phyloP scores from a whole-genome alignment of 2,329 filamentous ascomycete genomes.

The Neonectria magnoliae region DNA sequence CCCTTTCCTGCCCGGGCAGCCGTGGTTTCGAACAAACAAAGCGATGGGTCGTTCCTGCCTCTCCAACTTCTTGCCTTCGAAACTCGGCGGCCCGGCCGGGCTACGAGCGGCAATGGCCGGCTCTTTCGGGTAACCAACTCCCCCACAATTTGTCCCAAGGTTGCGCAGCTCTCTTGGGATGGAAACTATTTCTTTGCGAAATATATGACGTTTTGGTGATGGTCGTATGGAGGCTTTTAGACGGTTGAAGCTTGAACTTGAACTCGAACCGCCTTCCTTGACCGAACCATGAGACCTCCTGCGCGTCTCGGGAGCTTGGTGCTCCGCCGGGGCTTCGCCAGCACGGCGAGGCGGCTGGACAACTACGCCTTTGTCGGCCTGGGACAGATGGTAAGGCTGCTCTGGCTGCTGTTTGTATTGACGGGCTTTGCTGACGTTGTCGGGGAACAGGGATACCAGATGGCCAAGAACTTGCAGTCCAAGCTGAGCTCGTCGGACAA shows the following conservation, averaged over 20 bases:
- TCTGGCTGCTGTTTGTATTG: not conserved
- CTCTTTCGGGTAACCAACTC: slow-evolving; percentile 43
- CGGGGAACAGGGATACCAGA: slow-evolving; percentile 64
- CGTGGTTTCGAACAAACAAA: too few species aligned
- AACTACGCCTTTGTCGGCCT: slow-evolving; percentile 69
- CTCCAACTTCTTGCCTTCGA: not conserved
- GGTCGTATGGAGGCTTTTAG: not conserved
- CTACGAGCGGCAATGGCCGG: slow-evolving; percentile 51
- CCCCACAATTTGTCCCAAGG: slow-evolving; percentile 24
- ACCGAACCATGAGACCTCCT: slow-evolving; percentile 33
- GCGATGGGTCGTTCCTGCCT: not conserved
- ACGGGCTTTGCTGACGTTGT: slow-evolving; percentile 19
- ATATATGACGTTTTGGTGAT: not conserved
- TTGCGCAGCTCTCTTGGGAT: not conserved
- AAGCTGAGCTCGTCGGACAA: slow-evolving; percentile 63
- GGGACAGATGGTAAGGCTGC: slow-evolving; percentile 65
- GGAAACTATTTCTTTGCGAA: slow-evolving; percentile 2
- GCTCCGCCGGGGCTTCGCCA: slow-evolving; percentile 62
- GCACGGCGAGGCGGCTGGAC: slow-evolving; percentile 58
- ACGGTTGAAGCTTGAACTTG: not conserved
- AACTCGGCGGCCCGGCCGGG: slow-evolving; percentile 34
- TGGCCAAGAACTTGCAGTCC: slow-evolving; percentile 70
- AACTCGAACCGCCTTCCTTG: not conserved
- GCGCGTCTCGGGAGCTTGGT: slow-evolving; percentile 42
- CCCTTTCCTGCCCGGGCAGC: too few species aligned